Base-by-base conservation (phyloP, 1,284 basidiomycete species). In the Ceratobasidium sp. region DNA sequence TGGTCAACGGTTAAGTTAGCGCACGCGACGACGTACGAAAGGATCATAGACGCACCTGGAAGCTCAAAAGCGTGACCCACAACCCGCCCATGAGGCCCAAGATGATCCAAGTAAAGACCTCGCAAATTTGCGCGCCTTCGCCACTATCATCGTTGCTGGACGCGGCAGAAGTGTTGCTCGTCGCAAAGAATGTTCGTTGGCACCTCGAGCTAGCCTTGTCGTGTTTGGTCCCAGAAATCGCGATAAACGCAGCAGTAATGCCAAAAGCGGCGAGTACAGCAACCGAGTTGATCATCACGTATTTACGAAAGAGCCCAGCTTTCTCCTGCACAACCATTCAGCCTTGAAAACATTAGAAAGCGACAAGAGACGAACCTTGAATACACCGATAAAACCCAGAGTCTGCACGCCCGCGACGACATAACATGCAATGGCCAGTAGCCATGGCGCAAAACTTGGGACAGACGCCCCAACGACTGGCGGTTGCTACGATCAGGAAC, bases 81-180 rank as follows among this genome's bases (percentile, higher is more conserved):
- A 96, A 82, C 3, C 87, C 92, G 23, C 85, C 91, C 93, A 97
- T 96, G 74, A 97, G 82, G 43, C 95, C 95, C n/a, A 97, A 83
- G 78, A 93, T 91, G 4, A 93, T 91, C 93, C 93, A 97, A 6
- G 93, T 85, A 78, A 97, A 95, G 69, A 96, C 90, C 62, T 90
- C 85, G 81, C 95, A 97, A 18, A 97, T 83, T 0, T 85, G 88
- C 57, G 88, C 80, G 8, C 87, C 89, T 80, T 92, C 87, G 26
- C 76, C 74, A 12, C 52, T 53, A 14, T 70, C 72, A 41, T 80
- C 79, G 12, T 82, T 81, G 30, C 80, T 76, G 71, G 79, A 77
- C 52, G 79, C 72, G 23, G 76, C 75, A 10, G 77, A 65, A 30
- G 59, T 76, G 28, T 77, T 75, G 34, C 46, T 50, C 6, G 39